Evolutionary conservation across 1,284 basidiomycete genomes (phyloP), one percentile per base, ranked within the genome.

Genomic region (Trichosporon sp.): DNA sequence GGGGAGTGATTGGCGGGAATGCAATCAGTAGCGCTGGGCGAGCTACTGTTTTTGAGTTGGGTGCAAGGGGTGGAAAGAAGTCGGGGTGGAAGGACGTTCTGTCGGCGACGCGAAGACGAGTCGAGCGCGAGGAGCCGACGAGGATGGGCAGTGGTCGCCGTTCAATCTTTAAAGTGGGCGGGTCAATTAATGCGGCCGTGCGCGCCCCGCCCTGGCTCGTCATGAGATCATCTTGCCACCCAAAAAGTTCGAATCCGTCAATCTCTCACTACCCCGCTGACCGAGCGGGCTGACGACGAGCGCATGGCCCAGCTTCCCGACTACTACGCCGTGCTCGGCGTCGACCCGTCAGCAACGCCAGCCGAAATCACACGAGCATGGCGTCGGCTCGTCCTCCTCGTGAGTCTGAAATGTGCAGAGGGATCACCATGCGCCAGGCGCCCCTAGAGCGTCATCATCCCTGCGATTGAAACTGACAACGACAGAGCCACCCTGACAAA

Each of bases 401-500:
- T 82, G 66, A 64, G 81, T 76, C 10, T 40, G 38, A 40, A 40
- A 19, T 51, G 19, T 54, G 1, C 19, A 26, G 19, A 48, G 4
- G 19, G 14, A 10, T 5, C 48, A 51, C 48, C 51, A 3, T 26
- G n/a, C 16, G 2, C 26, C 26, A 26, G 26, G 26, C 11, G n/a
- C 51, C 51, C 51, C 51, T 54, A 2, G 16, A 48, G 14, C 46
- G 5, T 8, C 46, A 19, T 40, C 5, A 6, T 8, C 46, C 46
- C 6, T 19, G 46, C 35, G 19, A 10, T 66, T 71, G 70, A 70
- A 64, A 31, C 16, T 63, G 32, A 63, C 59, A 63, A n/a, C 7
- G 59, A 16, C 67, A 80, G 79, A 75, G 79, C 69, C 81, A 83
- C 73, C 81, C 83, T 4, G 81, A 83, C 68, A 81, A 82, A 68